phyloP scores from a whole-genome alignment of 1,284 basidiomycete species.

The Porogramme epimiltina region DNA sequence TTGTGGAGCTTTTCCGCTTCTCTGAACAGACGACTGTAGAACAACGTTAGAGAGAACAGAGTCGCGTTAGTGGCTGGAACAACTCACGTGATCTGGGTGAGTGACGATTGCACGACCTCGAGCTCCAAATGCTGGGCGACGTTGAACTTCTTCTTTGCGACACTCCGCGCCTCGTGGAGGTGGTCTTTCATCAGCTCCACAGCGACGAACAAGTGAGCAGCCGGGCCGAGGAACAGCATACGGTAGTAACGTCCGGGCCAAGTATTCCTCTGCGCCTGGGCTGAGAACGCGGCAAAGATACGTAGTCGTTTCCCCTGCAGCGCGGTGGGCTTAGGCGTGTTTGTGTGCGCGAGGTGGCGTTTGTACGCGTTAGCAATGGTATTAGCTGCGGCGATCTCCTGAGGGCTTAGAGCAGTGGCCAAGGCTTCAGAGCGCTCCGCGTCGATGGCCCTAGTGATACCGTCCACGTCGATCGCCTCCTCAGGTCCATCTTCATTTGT shows the following conservation, averaged over 20 bases:
- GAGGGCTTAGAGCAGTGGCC: constrained; percentile 26
- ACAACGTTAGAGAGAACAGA: not conserved
- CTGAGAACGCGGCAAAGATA: constrained; percentile 30
- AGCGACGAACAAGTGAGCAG: constrained; percentile 50
- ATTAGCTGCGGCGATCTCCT: constrained; percentile 32
- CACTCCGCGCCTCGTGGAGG: constrained; percentile 33
- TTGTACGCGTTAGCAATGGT: constrained; percentile 35
- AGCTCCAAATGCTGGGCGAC: constrained; percentile 33
- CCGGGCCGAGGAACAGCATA: constrained; percentile 47
- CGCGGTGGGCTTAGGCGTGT: not conserved
- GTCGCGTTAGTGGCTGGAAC: not conserved
- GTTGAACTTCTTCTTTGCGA: constrained; percentile 35
- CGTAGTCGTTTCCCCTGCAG: constrained; percentile 8
- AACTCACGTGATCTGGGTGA: constrained; percentile 27
- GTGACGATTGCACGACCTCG: constrained; percentile 36
- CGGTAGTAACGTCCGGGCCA: constrained; percentile 42
- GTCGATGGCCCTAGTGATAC: constrained; percentile 26
- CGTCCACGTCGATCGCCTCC: constrained; percentile 15
- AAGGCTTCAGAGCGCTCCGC: constrained; percentile 20
- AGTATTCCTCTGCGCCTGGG: constrained; percentile 31
- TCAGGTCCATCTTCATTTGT: constrained; percentile 6
- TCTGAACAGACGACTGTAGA: constrained; percentile 16
- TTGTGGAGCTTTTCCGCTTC: constrained; percentile 17
- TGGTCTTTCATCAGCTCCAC: constrained; percentile 38
- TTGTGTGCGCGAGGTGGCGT: constrained; percentile 23